These are phyloP conservation scores for Arabidopsis thaliana DNA, from an alignment of 345 rosid species.

Conservation along the genomic window DNA sequence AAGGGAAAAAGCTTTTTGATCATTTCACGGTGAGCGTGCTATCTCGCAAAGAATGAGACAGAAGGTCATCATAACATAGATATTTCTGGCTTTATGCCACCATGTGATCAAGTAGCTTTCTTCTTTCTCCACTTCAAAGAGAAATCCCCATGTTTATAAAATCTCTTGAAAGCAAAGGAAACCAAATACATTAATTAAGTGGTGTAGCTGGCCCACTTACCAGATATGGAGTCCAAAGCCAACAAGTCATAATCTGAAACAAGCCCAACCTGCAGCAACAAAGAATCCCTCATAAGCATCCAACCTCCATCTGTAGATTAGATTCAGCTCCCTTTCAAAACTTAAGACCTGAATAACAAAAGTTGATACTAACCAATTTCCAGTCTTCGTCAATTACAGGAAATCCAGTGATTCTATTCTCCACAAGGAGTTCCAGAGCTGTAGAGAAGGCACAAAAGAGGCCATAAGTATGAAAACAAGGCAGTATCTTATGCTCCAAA, in stretches of 20 bases:
- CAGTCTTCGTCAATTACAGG: slow-evolving; percentile 89
- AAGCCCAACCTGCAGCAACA: slow-evolving; percentile 82
- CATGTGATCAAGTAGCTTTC: slow-evolving; percentile 38
- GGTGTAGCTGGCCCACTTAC: slow-evolving; percentile 48
- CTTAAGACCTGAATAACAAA: slow-evolving; percentile 7
- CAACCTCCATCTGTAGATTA: not conserved
- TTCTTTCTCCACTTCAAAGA: slow-evolving; percentile 17
- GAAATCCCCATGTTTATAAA: not conserved
- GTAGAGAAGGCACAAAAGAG: slow-evolving; percentile 18
- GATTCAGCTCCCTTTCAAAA: not conserved
- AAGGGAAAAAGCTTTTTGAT: slow-evolving; percentile 33
- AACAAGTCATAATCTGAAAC: slow-evolving; percentile 94
- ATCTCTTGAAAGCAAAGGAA: slow-evolving; percentile 29
- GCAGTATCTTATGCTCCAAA: not conserved
- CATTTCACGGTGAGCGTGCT: slow-evolving; percentile 44
- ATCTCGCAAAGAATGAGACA: slow-evolving; percentile 29
- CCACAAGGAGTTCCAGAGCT: slow-evolving; percentile 79
- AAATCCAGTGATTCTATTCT: slow-evolving; percentile 82
- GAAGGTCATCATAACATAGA: slow-evolving; percentile 38
- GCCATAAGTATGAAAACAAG: not conserved
- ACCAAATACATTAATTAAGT: slow-evolving; percentile 11
- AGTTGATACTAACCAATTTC: slow-evolving; percentile 62
- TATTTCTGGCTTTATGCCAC: slow-evolving; percentile 19
- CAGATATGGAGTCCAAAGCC: slow-evolving; percentile 93
- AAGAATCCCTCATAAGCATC: slow-evolving; percentile 30